A percentile compares a stretch with the other conserved stretches of the same genome.
These are phyloP conservation scores for Heliosperma pusillum DNA, from an alignment of 148 eudicot species.

Conservation along the genomic window DNA sequence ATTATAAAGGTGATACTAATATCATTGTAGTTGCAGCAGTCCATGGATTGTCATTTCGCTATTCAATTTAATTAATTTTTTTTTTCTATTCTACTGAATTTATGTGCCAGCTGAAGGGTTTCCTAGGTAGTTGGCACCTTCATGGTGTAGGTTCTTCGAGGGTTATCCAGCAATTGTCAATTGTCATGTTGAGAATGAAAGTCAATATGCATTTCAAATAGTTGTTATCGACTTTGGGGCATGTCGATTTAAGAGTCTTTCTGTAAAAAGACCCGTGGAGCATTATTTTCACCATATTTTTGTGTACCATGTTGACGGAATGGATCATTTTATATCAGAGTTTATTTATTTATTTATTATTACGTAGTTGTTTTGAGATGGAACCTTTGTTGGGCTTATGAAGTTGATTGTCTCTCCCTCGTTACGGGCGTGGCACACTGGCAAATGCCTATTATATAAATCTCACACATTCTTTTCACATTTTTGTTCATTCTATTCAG, in stretches of 20 bases:
- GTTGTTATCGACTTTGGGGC: no score
- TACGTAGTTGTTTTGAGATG: background rate
- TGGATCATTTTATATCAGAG: no score
- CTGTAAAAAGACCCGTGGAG: no score
- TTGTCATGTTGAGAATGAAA: background rate
- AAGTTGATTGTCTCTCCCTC: background rate
- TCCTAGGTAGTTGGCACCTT: no score
- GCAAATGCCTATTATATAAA: background rate
- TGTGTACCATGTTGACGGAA: no score
- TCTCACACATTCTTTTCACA: background rate
- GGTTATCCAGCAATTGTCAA: no score
- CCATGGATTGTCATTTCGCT: background rate
- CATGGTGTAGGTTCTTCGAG: no score
- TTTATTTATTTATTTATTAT: background rate
- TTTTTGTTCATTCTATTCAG: background rate
- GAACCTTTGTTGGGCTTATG: background rate
- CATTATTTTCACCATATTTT: no score
- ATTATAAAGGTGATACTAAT: background rate
- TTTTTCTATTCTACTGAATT: background rate
- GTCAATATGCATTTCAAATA: background rate
- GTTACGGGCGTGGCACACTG: background rate
- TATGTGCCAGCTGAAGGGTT: background rate
- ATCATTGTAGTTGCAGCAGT: background rate
- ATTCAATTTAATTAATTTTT: background rate
- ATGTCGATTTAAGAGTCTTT: background rate